Base-by-base conservation (phyloP, 805 yeast genomes). In the Ogataea degrootiae region DNA sequence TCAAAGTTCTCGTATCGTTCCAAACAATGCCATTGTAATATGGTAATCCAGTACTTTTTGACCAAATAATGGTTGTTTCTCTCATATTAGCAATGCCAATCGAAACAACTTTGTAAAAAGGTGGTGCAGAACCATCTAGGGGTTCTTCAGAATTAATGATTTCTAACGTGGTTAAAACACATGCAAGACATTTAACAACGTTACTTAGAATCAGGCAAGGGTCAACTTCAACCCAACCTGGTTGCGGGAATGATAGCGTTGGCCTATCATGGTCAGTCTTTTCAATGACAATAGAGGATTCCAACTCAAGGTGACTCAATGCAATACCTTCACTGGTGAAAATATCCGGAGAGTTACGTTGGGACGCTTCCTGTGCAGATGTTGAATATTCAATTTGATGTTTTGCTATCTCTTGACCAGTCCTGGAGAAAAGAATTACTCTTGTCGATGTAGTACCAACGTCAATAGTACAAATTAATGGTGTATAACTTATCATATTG, bases 61-160 rank as follows among this genome's bases (percentile, higher is more conserved):
- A 84, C 97, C 97, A 91, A 42, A 91, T 82, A 45, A 85, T 76
- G 29, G 96, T 85, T 39, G 98, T 91, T 70, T 91, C 98, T 63
- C 98, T 80, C 94, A 92, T 95, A 69, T 90, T 92, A 44, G 97
- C 94, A 56, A 91, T 80, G 23, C 98, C 98, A 56, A 91, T 76
- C 41, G 87, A 82, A 49, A 73, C 78, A 49, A 91, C 82, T 55
- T 73, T 75, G 63, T 79, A 84, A 49, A 17, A 15, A 2, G 43
- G 40, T 2, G 44, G 46, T 16, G 17, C 41, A 39, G 74, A 69
- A 4, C 64, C 55, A 22, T 37, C 60, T 54, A 56, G 71, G 60
- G 49, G 54, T 39, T 55, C 58, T 7, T 79, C 78, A 53, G 74
- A 69, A 67, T 85, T 84, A 55, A 81, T 63, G 46, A 72, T 73